phyloP scores from a whole-genome alignment of 2,329 filamentous ascomycete species.

The Diaporthe ampelina region DNA sequence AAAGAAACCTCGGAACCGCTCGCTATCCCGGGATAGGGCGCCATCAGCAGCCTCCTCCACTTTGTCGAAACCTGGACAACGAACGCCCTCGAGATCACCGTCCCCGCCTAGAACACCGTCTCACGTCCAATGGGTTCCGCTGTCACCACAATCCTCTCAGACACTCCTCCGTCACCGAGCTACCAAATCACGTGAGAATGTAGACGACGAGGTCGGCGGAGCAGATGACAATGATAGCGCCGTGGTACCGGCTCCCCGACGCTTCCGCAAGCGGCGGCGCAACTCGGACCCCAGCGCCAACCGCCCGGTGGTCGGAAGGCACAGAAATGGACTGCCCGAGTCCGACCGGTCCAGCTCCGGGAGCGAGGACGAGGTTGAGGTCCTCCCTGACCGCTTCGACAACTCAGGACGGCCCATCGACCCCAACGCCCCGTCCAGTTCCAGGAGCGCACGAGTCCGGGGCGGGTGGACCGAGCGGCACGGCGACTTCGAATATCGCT shows the following conservation, averaged over 20 bases:
- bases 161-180: conserved; percentile 59
- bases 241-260: conserved; percentile 20
- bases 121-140: conserved; percentile 56
- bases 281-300: conserved; percentile 54
- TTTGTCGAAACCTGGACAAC: conserved; percentile 3
- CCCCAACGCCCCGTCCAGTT: conserved; percentile 37
- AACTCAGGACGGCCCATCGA: conserved; percentile 57
- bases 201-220: neutral
- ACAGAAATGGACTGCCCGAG: conserved; percentile 43
- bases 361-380: conserved; percentile 57
- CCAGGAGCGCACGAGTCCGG: conserved; percentile 23
- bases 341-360: conserved; percentile 52
- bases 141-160: conserved; percentile 63
- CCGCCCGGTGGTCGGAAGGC: conserved; percentile 46
- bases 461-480: conserved; percentile 52
- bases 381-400: conserved; percentile 64
- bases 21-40: conserved; percentile 19
- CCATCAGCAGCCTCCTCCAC: conserved; percentile 27
- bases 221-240: conserved; percentile 25
- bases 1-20: conserved; percentile 19
- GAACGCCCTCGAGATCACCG: conserved; percentile 54
- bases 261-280: conserved; percentile 43
- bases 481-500: conserved; percentile 59
- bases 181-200: conserved; percentile 33
- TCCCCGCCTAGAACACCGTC: conserved; percentile 46